Conservation (phyloP, 768 basidiomycete genomes). For the Pholiota conissans region DNA sequence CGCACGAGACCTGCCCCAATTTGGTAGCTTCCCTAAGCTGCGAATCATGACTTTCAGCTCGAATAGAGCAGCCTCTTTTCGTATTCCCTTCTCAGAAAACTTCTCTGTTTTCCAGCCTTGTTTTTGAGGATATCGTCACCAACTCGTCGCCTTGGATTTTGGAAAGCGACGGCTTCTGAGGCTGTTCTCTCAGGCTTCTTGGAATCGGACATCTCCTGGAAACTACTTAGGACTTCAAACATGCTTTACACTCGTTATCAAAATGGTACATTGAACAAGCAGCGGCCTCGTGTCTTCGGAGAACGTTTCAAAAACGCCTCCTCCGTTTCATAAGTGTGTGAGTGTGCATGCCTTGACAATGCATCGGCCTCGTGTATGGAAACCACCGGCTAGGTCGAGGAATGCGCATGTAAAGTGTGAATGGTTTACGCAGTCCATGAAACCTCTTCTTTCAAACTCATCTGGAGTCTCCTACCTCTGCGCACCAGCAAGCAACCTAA, state of each 20-base stretch:
- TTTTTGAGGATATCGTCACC: no score
- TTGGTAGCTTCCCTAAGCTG: no score
- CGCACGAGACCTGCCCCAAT: no score
- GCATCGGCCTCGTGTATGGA: constrained; percentile 21
- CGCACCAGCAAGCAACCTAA: not conserved
- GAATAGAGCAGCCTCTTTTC: no score
- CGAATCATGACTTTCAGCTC: no score
- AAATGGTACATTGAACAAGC: not conserved
- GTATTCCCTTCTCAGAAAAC: no score
- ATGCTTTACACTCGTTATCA: not conserved
- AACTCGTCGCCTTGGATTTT: no score
- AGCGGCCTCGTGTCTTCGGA: not conserved
- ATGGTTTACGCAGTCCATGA: constrained; percentile 8
- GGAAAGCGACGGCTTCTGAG: no score
- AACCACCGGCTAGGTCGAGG: constrained; percentile 14
- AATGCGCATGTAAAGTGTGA: not conserved
- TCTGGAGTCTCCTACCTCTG: not conserved
- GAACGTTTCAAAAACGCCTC: not conserved
- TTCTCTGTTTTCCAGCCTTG: no score
- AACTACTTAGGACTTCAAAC: not conserved
- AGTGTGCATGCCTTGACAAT: constrained; percentile 16
- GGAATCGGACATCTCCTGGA: no score
- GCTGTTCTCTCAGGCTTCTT: no score
- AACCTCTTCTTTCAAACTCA: constrained; percentile 4
- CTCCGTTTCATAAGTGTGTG: not conserved